Evolutionary conservation across 495 filamentous ascomycete species (phyloP), one percentile per base, ranked within the genome.

Genomic region (Lineolata rhizophorae): DNA sequence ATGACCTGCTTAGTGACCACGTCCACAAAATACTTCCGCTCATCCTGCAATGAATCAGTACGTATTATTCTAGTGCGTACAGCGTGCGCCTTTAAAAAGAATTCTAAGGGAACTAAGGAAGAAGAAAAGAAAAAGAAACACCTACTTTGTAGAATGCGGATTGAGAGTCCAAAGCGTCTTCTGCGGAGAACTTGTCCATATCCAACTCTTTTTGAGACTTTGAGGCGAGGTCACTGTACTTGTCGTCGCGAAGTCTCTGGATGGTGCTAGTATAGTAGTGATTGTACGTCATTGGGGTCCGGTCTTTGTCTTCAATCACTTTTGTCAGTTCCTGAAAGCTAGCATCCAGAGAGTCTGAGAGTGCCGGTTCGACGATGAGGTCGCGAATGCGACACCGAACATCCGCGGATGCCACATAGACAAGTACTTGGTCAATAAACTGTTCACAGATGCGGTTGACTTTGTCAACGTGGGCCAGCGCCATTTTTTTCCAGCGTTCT

Each of bases 11-110:
- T 47, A 17, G 39, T 38, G 24, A 52, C 39, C 17, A 10, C 28
- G 14, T 36, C 35, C 30, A 52, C 40, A 36, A 54, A 52, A 37
- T 39, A 45, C 35, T 49, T 54, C 11, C 36, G 24, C 32, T 50
- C 38, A 16, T 49, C 44, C 48, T 44, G n/a, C n/a, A n/a, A n/a
- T 6, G 4, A 19, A 8, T n/a, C n/a, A n/a, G n/a, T n/a, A 28
- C 13, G 13, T 28, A 35, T 21, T 42, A 40, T 17, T 17, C 5
- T 27, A 20, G 20, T 29, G 11, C 29, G 22, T 31, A n/a, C n/a
- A n/a, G n/a, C n/a, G n/a, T n/a, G n/a, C n/a, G n/a, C n/a, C n/a
- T n/a, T n/a, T n/a, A n/a, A n/a, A n/a, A n/a, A n/a, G n/a, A n/a
- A n/a, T n/a, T n/a, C n/a, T n/a, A n/a, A n/a, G n/a, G n/a, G n/a